phyloP scores from a whole-genome alignment of 2,329 filamentous ascomycete species.

The Colletotrichum sp. region DNA sequence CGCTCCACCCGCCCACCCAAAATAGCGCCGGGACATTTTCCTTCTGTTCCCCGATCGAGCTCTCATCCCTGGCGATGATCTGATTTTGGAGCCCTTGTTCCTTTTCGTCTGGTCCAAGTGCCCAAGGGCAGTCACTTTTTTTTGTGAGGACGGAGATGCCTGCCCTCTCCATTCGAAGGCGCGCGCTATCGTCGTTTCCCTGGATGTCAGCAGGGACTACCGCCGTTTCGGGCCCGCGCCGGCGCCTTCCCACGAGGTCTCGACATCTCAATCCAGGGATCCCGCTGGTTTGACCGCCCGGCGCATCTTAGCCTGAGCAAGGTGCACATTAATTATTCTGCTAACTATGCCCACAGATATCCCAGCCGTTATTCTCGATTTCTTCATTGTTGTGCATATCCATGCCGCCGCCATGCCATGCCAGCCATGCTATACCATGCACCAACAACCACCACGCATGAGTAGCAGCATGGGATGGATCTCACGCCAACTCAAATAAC shows the following conservation, averaged over 20 bases:
- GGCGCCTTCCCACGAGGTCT: neutral
- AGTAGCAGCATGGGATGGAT: neutral
- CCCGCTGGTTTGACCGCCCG: neutral
- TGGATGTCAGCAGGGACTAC: neutral
- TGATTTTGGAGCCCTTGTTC: neutral
- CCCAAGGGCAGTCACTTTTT: neutral
- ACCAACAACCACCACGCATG: neutral
- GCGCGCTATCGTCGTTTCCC: neutral
- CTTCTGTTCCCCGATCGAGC: conserved; percentile 17
- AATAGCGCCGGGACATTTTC: conserved; percentile 17
- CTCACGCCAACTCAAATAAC: neutral
- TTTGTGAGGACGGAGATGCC: neutral
- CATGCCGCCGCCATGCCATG: neutral
- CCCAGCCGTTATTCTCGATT: neutral
- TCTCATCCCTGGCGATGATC: conserved; percentile 18
- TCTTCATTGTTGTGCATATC: neutral
- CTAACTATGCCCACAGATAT: neutral
- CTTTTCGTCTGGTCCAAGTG: conserved; percentile 3
- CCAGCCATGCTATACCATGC: neutral
- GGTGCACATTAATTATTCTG: neutral
- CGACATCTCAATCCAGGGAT: neutral
- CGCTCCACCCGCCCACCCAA: conserved; percentile 5
- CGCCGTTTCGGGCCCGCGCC: neutral
- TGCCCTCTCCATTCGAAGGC: neutral
- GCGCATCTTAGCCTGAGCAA: neutral